These are phyloP conservation scores for Agapanthus africanus DNA, from an alignment of 106 monocot genomes.

Conservation along the genomic window DNA sequence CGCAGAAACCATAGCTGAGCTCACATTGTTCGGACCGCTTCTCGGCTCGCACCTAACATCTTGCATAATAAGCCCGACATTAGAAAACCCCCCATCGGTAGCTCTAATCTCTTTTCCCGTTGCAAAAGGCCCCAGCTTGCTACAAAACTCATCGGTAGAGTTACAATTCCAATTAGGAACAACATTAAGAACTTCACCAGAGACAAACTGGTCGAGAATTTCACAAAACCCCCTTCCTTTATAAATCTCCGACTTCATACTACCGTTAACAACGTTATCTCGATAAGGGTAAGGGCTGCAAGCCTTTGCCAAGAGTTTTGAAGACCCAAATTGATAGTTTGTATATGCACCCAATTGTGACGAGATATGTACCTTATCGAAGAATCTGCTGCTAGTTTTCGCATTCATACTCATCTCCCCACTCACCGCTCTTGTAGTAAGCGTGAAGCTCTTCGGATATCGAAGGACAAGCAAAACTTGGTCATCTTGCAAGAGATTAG, in stretches of 20 bases:
- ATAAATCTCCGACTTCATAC: slow-evolving; percentile 22
- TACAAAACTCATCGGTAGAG: slow-evolving; percentile 44
- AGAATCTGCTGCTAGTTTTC: slow-evolving; percentile 26
- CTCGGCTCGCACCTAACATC: slow-evolving; percentile 50
- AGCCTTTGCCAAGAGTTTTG: slow-evolving; percentile 30
- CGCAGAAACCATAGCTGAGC: slow-evolving; percentile 43
- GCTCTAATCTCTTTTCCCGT: slow-evolving; percentile 18
- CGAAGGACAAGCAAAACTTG: slow-evolving; percentile 36
- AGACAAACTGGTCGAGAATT: slow-evolving; percentile 34
- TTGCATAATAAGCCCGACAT: slow-evolving; percentile 44
- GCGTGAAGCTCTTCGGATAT: slow-evolving; percentile 40
- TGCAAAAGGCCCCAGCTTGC: slow-evolving; percentile 53
- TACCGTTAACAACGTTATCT: slow-evolving; percentile 18
- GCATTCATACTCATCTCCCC: slow-evolving; percentile 48
- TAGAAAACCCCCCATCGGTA: slow-evolving; percentile 27
- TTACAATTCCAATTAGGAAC: slow-evolving; percentile 63
- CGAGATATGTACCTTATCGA: slow-evolving; percentile 35
- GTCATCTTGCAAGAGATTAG: slow-evolving; percentile 29
- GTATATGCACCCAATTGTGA: slow-evolving; percentile 47
- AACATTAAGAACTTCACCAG: slow-evolving; percentile 24
- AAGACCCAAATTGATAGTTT: slow-evolving; percentile 48
- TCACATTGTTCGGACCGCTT: neutral
- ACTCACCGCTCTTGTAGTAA: slow-evolving; percentile 37
- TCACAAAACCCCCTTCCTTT: slow-evolving; percentile 38
- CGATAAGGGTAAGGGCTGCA: slow-evolving; percentile 47